Base-by-base conservation (phyloP, 148 eudicot species). In the Polygonum maritimum region DNA sequence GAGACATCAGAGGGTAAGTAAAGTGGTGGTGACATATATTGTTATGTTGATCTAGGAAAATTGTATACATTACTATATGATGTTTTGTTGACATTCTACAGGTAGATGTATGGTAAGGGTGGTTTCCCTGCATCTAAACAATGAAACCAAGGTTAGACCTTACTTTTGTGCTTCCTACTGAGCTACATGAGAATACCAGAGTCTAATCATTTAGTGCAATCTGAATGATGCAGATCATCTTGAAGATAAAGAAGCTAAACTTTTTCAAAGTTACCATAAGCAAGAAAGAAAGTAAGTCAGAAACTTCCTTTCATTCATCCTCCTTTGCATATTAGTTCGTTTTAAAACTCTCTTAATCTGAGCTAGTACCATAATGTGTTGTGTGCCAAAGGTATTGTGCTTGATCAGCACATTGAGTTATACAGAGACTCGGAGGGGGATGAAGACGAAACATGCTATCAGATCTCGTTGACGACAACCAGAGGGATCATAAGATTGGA, bases 401-500 rank as follows among this genome's bases (percentile, higher is more conserved):
- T 84, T 14, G 91, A 92, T 77, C 84, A 84, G 54, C 92, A 95
- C 70, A 88, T 82, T 0, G 97, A 95, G 81, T 79, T 92, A 71
- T 95, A 92, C 78, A 89, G 89, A 73, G 90, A 89, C 70, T 75
- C 89, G 49, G 82, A 82, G 79, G 88, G 81, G 0, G 89, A 82
- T 8, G 92, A 90, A 55, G 79, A 26, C 14, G 86, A 87, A n/a
- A 90, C 92, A 35, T 89, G 98, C 76, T 95, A 90, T 73, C 92
- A 88, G 52, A 82, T 95, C 18, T 93, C 88, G 33, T 62, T 95
- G 77, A 89, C 86, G 4, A 92, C 98, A 0, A 83, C 89, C 63
- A 81, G 79, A 44, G 98, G 97, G 38, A 80, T 85, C 47, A 82
- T 89, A 51, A 95, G 89, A 85, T 78, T 95, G 33, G 97, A 95